Evolutionary conservation across 164 flowering plant genomes (phyloP).

Genomic region (Liquidambar formosana): DNA sequence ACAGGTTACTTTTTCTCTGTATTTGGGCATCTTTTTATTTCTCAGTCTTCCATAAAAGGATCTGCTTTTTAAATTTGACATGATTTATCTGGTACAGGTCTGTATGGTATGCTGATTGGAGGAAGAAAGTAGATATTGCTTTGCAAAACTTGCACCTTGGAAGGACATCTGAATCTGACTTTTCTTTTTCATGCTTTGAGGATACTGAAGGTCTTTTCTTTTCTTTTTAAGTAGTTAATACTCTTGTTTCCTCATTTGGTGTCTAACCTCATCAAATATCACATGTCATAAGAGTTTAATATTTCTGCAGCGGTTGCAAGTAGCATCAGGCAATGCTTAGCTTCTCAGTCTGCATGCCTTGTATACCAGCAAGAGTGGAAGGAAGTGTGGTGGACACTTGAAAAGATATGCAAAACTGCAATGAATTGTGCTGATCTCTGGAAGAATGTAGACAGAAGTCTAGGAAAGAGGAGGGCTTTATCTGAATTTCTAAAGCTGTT

Average conservation of each 20-base stretch:
- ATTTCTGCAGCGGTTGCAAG: constrained; percentile 33
- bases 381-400: constrained; percentile 43
- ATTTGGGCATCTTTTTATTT: not conserved
- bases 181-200: constrained; percentile 1
- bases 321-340: constrained; percentile 15
- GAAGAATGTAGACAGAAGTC: constrained; percentile 46
- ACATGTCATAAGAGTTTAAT: not conserved
- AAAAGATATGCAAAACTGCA: constrained; percentile 37
- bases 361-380: constrained; percentile 46
- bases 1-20: constrained; percentile 41
- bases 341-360: constrained; percentile 24
- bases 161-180: constrained; percentile 5
- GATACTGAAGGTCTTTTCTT: constrained; percentile 30
- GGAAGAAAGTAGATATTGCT: constrained; percentile 31
- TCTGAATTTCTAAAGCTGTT: constrained; percentile 61
- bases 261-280: not conserved
- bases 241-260: not conserved
- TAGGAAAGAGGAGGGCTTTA: constrained; percentile 67
- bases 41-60: not conserved
- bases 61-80: not conserved
- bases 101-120: constrained; percentile 46
- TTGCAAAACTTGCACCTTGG: constrained; percentile 21
- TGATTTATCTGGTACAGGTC: constrained; percentile 33
- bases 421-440: constrained; percentile 51
- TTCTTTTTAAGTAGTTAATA: too few species aligned